Evolutionary conservation across 257 asterid species (phyloP).

Genomic region (Forsythia suspensa): DNA sequence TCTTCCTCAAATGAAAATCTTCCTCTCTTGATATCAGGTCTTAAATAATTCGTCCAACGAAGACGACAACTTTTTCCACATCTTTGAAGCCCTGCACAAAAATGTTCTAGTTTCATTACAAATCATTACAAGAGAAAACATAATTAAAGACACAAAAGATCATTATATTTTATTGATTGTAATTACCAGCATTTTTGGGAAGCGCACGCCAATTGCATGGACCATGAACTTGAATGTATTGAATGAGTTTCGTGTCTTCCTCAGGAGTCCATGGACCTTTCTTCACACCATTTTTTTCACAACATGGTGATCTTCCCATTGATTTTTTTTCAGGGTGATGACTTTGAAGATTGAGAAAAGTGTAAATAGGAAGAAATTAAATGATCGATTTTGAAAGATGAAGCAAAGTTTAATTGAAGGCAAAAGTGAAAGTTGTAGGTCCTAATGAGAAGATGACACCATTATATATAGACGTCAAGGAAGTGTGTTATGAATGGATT

Average conservation of each 20-base stretch:
- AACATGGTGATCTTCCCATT: slow-evolving; percentile 31
- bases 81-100: slow-evolving; percentile 20
- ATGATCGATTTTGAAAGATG: background rate
- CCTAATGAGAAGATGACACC: background rate
- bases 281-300: slow-evolving; percentile 24
- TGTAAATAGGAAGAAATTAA: background rate
- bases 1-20: slow-evolving; percentile 33
- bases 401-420: slow-evolving; percentile 2
- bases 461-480: slow-evolving; percentile 10
- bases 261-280: slow-evolving; percentile 36
- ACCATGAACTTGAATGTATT: slow-evolving; percentile 26
- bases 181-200: slow-evolving; percentile 30
- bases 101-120: background rate
- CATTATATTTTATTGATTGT: background rate
- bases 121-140: background rate
- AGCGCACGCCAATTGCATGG: slow-evolving; percentile 32
- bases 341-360: background rate
- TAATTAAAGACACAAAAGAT: background rate
- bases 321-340: background rate
- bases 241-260: slow-evolving; percentile 27
- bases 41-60: slow-evolving; percentile 21
- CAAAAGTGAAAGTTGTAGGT: slow-evolving; percentile 9
- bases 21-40: slow-evolving; percentile 27
- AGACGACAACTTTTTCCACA: slow-evolving; percentile 28
- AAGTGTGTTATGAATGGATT: background rate